Base-by-base conservation (phyloP, 2,329 filamentous ascomycete species). In the Colletotrichum sp. region DNA sequence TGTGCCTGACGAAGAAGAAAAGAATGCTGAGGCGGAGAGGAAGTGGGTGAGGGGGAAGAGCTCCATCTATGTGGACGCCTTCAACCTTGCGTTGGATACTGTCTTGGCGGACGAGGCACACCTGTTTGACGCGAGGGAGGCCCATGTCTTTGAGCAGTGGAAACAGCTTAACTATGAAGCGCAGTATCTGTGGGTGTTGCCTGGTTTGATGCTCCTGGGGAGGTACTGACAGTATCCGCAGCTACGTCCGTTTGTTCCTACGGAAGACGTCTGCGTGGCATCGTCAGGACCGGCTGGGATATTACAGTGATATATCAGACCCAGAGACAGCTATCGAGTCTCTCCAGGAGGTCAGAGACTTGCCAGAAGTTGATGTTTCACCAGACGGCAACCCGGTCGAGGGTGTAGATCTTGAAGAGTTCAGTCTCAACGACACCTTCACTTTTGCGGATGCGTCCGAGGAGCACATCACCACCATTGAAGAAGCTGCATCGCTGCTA, bases 51-150 rank as follows among this genome's bases (percentile, higher is more conserved):
- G 89, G 78, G 95, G 95, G 1, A 92, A 91, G 81, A 97, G 93
- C 79, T 98, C 96, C 2, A 95, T 99, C 69, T 99, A 99, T 79
- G 95, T 98, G 21, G 97, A 99, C 84, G 97, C 97, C 1, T 99
- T 99, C 87, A 98, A 98, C 79, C 87, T 98, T 16, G 95, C 96
- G 3, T 86, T 99, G 63, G 93, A 96, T 73, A 98, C 95, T 0
- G 97, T 99, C 5, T 85, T 98, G 15, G 92, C 95, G 63, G 95
- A 98, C 71, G 97, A 99, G 83, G 89, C 90, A 1, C 95, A 98
- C 83, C 86, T 99, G 0, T 99, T 98, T 81, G 90, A 97, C 78
- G 90, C 92, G 72, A 92, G 91, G 21, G 97, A 99, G 83, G 90
- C 88, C 79, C 86, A 89, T 16, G 88, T 98, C 0, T 98, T 99